phyloP scores from a whole-genome alignment of 441 rosid genomes.

The Biscutella laevigata region DNA sequence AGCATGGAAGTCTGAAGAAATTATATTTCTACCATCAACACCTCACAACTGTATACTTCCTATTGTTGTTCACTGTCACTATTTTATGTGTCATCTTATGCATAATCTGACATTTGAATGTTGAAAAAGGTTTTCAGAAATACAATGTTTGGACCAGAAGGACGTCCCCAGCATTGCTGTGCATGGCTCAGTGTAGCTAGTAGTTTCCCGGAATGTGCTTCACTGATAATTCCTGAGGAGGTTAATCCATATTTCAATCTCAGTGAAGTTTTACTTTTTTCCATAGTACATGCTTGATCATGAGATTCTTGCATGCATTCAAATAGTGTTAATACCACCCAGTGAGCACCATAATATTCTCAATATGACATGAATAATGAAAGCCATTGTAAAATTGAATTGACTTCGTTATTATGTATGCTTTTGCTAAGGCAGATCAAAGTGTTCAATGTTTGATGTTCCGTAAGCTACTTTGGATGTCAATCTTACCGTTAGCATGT shows the following conservation, averaged over 20 bases:
- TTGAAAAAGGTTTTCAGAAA: constrained; percentile 80
- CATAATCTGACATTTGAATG: constrained; percentile 22
- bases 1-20: constrained; percentile 91
- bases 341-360: neutral
- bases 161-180: constrained; percentile 99
- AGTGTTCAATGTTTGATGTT: constrained; percentile 9
- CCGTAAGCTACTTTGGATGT: neutral
- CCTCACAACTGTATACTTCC: constrained; percentile 72
- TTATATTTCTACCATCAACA: constrained; percentile 93
- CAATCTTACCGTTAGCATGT: neutral
- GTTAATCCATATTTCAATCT: constrained; percentile 31
- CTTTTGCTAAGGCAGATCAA: neutral
- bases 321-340: constrained; percentile 5
- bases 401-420: neutral
- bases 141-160: constrained; percentile 99
- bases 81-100: constrained; percentile 15
- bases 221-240: constrained; percentile 94
- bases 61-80: constrained; percentile 7
- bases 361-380: neutral
- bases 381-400: neutral
- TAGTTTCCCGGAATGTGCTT: constrained; percentile 97
- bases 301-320: constrained; percentile 9
- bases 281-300: neutral
- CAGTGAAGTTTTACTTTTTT: neutral
- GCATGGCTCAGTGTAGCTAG: constrained; percentile 99